Conservation (phyloP, 208 protist species). For the Crithidia fasciculata region DNA sequence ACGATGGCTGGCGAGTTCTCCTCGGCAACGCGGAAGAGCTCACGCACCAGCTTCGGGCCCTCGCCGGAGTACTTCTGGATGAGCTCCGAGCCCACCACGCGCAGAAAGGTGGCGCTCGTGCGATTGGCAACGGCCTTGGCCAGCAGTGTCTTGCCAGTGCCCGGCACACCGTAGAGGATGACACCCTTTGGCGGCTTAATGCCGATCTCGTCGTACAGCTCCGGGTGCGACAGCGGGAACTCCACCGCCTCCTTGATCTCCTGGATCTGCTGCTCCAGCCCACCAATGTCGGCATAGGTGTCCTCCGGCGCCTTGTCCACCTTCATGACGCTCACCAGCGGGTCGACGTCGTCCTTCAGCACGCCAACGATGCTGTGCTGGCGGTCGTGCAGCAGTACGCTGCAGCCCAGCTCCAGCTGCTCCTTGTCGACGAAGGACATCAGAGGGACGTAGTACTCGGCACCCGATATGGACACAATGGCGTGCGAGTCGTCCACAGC, state of each 20-base stretch:
- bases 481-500: constrained; percentile 99
- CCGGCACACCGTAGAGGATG: constrained; percentile 99
- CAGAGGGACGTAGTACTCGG: constrained; percentile 99
- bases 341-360: constrained; percentile 98
- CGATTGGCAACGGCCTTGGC: constrained; percentile 99
- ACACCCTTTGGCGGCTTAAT: constrained; percentile 99
- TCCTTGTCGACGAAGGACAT: constrained; percentile 99
- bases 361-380: constrained; percentile 97
- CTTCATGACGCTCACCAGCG: constrained; percentile 99
- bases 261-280: constrained; percentile 99
- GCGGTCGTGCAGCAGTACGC: constrained; percentile 98
- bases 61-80: constrained; percentile 99
- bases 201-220: constrained; percentile 99
- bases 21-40: constrained; percentile 99
- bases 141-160: constrained; percentile 99
- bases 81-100: constrained; percentile 99
- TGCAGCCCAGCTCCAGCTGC: constrained; percentile 97
- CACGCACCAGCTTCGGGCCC: constrained; percentile 99
- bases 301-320: constrained; percentile 99
- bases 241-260: constrained; percentile 99
- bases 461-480: constrained; percentile 96
- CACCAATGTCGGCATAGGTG: constrained; percentile 99
- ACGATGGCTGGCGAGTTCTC: constrained; percentile 99
- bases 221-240: constrained; percentile 99
- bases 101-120: constrained; percentile 99